Evolutionary conservation across 192 early-diverging fungal species (phyloP), one percentile per base, ranked within the genome.

Genomic region (Endogone sp.): DNA sequence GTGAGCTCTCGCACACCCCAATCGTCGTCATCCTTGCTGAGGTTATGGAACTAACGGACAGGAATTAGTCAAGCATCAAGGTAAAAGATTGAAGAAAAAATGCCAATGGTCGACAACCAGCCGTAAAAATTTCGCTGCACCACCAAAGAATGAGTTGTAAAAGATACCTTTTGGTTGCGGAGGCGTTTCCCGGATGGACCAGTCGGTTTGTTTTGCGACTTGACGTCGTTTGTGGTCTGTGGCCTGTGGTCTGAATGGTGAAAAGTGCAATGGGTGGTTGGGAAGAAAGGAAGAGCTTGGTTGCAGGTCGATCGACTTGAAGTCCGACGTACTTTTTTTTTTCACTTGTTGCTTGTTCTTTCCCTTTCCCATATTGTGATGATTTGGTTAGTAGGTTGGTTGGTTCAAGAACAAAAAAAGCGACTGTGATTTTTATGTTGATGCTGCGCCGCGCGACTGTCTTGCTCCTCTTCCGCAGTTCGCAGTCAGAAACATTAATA

Each of bases 1-100:
- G 84, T 82, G 22, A 88, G 77, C 31, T 76, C 79, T 2, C 76
- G 75, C 37, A 71, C 73, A 27, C 73, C 75, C 32, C 72, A 80
- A 44, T 73, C 72, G 61, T 80, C 78, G 54, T 80, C 78, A 16
- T 1, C 37, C 9, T 16, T 16, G 37, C 37, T 49, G 6, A 49
- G 37, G 37, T 49, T 16, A 1, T 49, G 1, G 9, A 11, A 16
- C 16, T 49, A 11, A 1, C 9, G 37, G 37, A 49, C 9, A 16
- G 37, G 37, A 49, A 16, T 49, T 6, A 49, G 37, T 16, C 37
- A 49, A 49, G 37, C 37, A 16, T 16, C 6, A 49, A 6, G 6
- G 6, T 49, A 16, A 49, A 16, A 16, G 9, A 6, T 49, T 49
- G 37, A 11, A 49, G 37, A 49, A 49, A 49, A 49, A 49, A 49